These are phyloP conservation scores for Cryptococcus hybrid DNA, from an alignment of 1,284 basidiomycete genomes.

Conservation along the genomic window DNA sequence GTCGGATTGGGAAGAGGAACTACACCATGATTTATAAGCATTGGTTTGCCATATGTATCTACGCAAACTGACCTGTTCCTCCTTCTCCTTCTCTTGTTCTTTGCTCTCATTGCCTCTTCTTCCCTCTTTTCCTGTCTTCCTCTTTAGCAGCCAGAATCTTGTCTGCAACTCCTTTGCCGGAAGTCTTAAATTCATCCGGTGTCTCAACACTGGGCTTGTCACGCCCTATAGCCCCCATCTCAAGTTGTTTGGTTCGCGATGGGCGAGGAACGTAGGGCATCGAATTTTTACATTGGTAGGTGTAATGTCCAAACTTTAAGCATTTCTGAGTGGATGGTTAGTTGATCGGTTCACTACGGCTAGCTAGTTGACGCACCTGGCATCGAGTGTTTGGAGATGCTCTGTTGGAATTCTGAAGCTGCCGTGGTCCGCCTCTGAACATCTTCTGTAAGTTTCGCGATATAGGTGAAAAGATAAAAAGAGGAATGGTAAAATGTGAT, in stretches of 20 bases:
- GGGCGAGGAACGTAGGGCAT: constrained; percentile 45
- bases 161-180: constrained; percentile 42
- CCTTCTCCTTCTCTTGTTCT: constrained; percentile 9
- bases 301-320: constrained; percentile 47
- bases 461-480: not conserved
- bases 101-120: constrained; percentile 17
- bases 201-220: constrained; percentile 43
- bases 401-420: constrained; percentile 33
- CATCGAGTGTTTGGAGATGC: constrained; percentile 45
- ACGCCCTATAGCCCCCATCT: constrained; percentile 20
- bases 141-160: constrained; percentile 47
- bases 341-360: too few species aligned
- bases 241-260: constrained; percentile 41
- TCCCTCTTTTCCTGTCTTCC: constrained; percentile 33
- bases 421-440: constrained; percentile 33
- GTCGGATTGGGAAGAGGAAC: constrained; percentile 3
- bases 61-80: constrained; percentile 4
- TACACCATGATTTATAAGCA: too few species aligned
- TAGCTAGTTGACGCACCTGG: constrained; percentile 44
- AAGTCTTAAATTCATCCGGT: constrained; percentile 49
- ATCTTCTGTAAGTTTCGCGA: constrained; percentile 6
- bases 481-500: too few species aligned
- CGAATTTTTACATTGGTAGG: constrained; percentile 49
- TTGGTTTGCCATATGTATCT: not conserved
- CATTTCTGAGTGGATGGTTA: constrained; percentile 47